A percentile compares a stretch with the other conserved stretches of the same genome.
Evolutionary conservation across 768 basidiomycete genomes (phyloP).

Genomic region (Tricholoma hemisulphureum): DNA sequence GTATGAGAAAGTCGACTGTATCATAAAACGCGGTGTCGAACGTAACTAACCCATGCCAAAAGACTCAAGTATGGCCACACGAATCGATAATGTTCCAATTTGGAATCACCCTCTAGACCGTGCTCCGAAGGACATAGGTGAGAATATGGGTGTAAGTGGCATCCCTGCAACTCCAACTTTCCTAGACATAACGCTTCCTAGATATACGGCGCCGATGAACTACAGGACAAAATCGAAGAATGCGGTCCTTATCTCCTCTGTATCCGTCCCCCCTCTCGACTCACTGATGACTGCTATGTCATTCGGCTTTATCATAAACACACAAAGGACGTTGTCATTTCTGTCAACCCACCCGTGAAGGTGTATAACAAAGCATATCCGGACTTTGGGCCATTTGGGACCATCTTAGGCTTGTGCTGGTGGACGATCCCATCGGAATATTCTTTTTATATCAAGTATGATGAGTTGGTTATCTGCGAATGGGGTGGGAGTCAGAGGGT

Average conservation of each 20-base stretch:
- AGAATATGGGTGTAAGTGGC: slow-evolving; percentile 1
- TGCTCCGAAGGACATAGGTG: slow-evolving; percentile 1
- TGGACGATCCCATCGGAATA: not conserved
- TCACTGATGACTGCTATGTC: slow-evolving; percentile 1
- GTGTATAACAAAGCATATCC: slow-evolving; percentile 1
- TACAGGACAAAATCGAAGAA: slow-evolving; percentile 1
- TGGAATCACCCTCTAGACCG: not conserved
- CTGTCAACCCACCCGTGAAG: not conserved
- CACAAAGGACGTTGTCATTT: not conserved
- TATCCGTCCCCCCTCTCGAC: not conserved
- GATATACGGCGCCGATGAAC: slow-evolving; percentile 1
- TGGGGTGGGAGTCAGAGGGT: slow-evolving; percentile 1
- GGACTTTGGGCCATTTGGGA: not conserved
- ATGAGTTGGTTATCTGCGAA: slow-evolving; percentile 1
- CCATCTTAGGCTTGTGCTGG: slow-evolving; percentile 1
- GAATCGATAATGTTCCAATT: slow-evolving; percentile 1
- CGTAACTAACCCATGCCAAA: slow-evolving; percentile 1
- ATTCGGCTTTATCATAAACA: slow-evolving; percentile 1
- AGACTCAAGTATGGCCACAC: not conserved
- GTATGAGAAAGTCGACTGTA: no score
- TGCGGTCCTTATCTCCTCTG: slow-evolving; percentile 1
- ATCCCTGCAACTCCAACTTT: not conserved
- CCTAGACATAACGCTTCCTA: not conserved
- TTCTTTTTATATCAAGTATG: slow-evolving; percentile 2
- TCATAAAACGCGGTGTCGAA: slow-evolving; percentile 1